Evolutionary conservation across 179 eudicot genomes (phyloP), one percentile per base, ranked within the genome.

Genomic region (Pouteria campechiana): DNA sequence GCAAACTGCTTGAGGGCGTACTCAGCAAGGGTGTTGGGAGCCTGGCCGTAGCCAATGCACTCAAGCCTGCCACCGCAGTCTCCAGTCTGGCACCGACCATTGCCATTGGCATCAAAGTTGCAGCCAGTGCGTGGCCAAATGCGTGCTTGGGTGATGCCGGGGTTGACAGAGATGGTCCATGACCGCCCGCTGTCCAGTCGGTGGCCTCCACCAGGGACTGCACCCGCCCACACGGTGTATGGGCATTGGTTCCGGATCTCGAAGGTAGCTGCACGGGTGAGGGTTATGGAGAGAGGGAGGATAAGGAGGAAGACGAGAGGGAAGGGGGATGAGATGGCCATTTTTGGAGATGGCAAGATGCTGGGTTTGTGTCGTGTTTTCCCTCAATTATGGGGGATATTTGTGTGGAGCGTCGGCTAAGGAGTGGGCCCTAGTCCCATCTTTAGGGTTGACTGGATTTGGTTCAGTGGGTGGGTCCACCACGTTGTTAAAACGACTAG

Each of bases 1-100:
- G 52, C 19, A 7, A 54, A 52, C 15, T 61, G 70, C 30, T 71
- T 55, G 2, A 72, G 55, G 5, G 73, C 53, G 22, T 60, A 72
- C 36, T 76, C 83, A 2, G 76, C 72, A 1, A 72, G 25, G 18
- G 76, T 68, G 12, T 76, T 64, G 2, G 83, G 79, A 5, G 61
- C 50, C 4, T 27, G 5, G 0, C 71, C 78, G 39, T 58, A 59
- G 14, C 40, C 50, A 10, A 14, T 30, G 50, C 71, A 65, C 12
- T 60, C 38, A 0, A 60, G 52, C 9, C 17, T 9, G 1, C 70
- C 68, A 19, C 44, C 40, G 25, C 76, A 70, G 34, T 65, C 76
- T 0, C 76, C 79, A 0, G 73, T 72, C 25, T 59, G 19, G 21
- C 77, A 75, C 1, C 25, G 50, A 7, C 77, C 77, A 1, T 41